phyloP scores from a whole-genome alignment of 345 rosid species.

The Cardamine chenopodiifolia region DNA sequence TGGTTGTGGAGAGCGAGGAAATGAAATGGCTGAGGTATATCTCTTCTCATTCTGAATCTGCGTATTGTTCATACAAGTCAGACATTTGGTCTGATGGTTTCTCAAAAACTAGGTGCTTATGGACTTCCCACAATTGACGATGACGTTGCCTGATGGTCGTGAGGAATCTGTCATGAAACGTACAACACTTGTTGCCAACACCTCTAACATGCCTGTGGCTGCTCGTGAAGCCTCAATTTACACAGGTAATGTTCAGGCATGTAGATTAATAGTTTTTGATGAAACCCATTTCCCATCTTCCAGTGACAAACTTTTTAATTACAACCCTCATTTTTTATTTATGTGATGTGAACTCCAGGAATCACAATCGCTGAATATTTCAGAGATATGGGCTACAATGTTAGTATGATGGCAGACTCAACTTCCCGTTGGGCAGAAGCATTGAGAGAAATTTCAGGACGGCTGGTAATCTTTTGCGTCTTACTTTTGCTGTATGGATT shows the following conservation, averaged over 20 bases:
- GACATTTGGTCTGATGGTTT: constrained; percentile 20
- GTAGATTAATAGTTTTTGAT: constrained; percentile 16
- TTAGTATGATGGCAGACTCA: constrained; percentile 99
- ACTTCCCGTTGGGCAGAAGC: constrained; percentile 99
- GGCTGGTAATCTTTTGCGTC: constrained; percentile 59
- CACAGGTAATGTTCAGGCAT: constrained; percentile 60
- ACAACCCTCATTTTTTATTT: not conserved
- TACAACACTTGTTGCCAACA: constrained; percentile 96
- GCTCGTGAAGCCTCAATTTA: constrained; percentile 99
- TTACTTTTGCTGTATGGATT: constrained; percentile 12
- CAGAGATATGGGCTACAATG: constrained; percentile 98
- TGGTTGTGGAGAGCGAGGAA: constrained; percentile 99
- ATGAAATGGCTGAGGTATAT: constrained; percentile 98
- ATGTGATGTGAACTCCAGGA: constrained; percentile 52
- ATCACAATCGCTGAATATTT: constrained; percentile 99
- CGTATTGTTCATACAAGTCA: constrained; percentile 4
- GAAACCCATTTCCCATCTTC: constrained; percentile 18
- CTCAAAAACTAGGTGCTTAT: constrained; percentile 78
- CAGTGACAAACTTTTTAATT: not conserved
- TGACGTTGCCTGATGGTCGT: constrained; percentile 99
- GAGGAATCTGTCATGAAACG: constrained; percentile 99
- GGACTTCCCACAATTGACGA: constrained; percentile 99
- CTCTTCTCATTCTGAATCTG: constrained; percentile 23
- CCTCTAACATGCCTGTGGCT: constrained; percentile 99
- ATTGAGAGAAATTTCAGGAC: constrained; percentile 99